A percentile compares a stretch with the other conserved stretches of the same genome.
These are phyloP conservation scores for Astraeus odoratus DNA, from an alignment of 768 basidiomycete species.

Conservation along the genomic window DNA sequence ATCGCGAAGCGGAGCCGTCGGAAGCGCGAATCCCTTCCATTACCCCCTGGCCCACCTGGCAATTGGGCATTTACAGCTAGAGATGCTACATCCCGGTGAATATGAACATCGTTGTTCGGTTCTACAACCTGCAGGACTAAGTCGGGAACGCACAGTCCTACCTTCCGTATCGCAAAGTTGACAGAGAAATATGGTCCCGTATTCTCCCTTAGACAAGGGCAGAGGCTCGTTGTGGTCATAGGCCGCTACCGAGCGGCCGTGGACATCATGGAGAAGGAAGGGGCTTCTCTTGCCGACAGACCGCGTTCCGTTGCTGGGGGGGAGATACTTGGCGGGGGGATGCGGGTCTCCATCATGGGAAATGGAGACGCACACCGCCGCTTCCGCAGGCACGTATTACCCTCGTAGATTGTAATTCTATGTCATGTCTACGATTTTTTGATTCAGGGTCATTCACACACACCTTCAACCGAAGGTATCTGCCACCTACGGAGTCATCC, in stretches of 20 bases:
- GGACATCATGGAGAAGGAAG: constrained; percentile 36
- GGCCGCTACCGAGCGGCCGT: constrained; percentile 27
- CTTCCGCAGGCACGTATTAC: constrained; percentile 16
- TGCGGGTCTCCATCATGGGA: constrained; percentile 24
- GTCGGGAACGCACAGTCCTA: constrained; percentile 12
- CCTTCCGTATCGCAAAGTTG: constrained; percentile 43
- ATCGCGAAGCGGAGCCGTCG: background rate
- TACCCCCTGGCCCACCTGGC: background rate
- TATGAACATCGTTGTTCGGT: constrained; percentile 12
- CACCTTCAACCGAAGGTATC: constrained; percentile 29
- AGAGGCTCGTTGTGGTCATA: constrained; percentile 12
- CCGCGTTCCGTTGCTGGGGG: constrained; percentile 30
- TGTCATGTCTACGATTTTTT: background rate
- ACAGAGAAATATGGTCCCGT: constrained; percentile 55
- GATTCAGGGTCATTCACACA: constrained; percentile 27
- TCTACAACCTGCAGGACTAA: background rate
- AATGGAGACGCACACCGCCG: constrained; percentile 26
- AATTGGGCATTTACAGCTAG: background rate
- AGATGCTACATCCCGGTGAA: background rate
- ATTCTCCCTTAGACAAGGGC: constrained; percentile 46
- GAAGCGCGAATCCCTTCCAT: constrained; percentile 9
- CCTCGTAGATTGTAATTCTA: background rate
- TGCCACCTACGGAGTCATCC: constrained; percentile 27
- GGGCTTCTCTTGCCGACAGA: constrained; percentile 27
- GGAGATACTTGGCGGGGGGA: constrained; percentile 28